phyloP scores from a whole-genome alignment of 139 green algal genomes.

The Parachlorella kessleri region DNA sequence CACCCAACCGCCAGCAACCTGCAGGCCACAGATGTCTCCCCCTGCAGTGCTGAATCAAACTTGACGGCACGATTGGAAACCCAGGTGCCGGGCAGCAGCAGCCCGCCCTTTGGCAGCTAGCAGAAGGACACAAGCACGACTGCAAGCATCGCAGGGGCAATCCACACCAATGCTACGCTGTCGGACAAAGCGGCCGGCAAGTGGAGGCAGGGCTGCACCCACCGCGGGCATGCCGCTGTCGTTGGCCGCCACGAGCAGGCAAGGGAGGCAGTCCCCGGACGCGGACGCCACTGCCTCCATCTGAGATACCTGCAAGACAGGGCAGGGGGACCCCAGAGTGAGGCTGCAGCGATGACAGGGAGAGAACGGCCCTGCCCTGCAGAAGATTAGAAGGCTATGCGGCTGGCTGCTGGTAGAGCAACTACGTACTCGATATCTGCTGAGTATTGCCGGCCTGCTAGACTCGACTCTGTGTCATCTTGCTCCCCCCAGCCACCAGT shows the following conservation, averaged over 20 bases:
- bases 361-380: background rate
- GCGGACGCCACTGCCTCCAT: conserved; percentile 38
- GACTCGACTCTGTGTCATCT: no score
- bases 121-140: no score
- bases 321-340: no score
- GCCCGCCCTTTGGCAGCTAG: background rate
- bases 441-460: no score
- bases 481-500: no score
- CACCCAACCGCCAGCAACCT: background rate
- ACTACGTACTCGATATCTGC: background rate
- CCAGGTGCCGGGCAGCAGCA: background rate
- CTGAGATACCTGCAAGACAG: conserved; percentile 26
- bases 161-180: no score
- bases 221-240: no score
- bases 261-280: conserved; percentile 62
- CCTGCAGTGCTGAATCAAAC: background rate
- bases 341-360: no score
- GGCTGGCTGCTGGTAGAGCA: background rate
- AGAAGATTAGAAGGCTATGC: background rate
- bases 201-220: no score
- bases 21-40: background rate
- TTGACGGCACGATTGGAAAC: background rate
- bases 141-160: no score
- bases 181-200: no score
- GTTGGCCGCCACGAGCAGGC: conserved; percentile 63